Evolutionary conservation across 306 rosid species (phyloP).

Genomic region (Abrus pulchellus): DNA sequence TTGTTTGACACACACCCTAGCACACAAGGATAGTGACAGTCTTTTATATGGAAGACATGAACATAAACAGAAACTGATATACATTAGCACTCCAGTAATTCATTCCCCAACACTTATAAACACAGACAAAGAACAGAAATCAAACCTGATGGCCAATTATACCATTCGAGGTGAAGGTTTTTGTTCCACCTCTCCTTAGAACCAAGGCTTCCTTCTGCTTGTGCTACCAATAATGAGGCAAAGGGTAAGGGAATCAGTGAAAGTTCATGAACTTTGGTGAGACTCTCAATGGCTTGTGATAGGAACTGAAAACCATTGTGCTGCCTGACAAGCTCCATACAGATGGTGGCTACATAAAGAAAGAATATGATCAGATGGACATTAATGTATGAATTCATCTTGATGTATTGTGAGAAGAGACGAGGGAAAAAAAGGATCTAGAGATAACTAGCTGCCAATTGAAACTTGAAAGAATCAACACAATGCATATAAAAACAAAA

Average conservation of each 20-base stretch:
- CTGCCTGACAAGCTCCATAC: constrained; percentile 82
- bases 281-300: constrained; percentile 71
- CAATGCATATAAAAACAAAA: constrained; percentile 4
- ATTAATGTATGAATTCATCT: background rate
- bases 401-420: constrained; percentile 13
- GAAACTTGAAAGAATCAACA: background rate
- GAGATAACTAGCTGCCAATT: background rate
- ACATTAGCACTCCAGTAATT: constrained; percentile 15
- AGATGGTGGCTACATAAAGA: constrained; percentile 69
- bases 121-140: constrained; percentile 30
- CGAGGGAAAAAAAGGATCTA: background rate
- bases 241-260: constrained; percentile 71
- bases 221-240: constrained; percentile 75
- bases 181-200: constrained; percentile 82
- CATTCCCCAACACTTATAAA: constrained; percentile 22
- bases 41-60: constrained; percentile 15
- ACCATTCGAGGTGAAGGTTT: constrained; percentile 81
- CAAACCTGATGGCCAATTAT: constrained; percentile 93
- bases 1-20: constrained; percentile 6
- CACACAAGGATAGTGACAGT: constrained; percentile 25
- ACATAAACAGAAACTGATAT: background rate
- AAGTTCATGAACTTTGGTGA: constrained; percentile 63
- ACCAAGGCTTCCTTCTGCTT: constrained; percentile 91
- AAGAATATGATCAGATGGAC: constrained; percentile 36
- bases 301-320: constrained; percentile 52